A percentile compares a stretch with the other conserved stretches of the same genome.
phyloP scores from a whole-genome alignment of 306 rosid genomes.

The Crataegus laevigata region DNA sequence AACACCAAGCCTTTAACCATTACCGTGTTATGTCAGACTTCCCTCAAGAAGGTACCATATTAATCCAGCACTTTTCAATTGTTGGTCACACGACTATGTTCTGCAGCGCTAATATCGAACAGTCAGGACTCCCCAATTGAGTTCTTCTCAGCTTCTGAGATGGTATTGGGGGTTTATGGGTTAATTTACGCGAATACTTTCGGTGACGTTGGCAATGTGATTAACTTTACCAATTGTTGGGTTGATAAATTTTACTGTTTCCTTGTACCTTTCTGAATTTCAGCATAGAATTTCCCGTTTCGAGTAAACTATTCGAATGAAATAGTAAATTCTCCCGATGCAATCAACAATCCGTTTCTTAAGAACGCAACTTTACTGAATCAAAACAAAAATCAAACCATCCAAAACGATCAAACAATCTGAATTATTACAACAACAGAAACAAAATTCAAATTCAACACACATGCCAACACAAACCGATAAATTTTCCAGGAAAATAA shows the following conservation, averaged over 20 bases:
- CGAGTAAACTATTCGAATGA: neutral
- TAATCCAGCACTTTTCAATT: neutral
- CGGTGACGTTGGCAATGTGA: neutral
- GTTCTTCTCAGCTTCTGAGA: neutral
- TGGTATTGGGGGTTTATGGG: neutral
- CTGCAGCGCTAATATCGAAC: neutral
- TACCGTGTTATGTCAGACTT: neutral
- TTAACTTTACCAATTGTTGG: neutral
- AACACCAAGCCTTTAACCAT: neutral
- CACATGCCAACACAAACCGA: neutral
- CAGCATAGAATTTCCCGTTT: neutral
- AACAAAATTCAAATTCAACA: neutral
- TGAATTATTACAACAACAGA: neutral
- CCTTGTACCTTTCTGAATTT: neutral
- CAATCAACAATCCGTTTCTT: neutral
- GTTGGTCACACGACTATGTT: neutral
- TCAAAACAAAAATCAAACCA: neutral
- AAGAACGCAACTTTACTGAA: neutral
- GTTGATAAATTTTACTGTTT: neutral
- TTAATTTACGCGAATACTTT: neutral
- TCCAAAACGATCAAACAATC: neutral
- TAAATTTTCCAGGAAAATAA: neutral
- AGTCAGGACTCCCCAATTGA: neutral
- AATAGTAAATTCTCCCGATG: neutral
- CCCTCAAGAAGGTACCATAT: neutral